Evolutionary conservation across 2,329 filamentous ascomycete species (phyloP).

Genomic region (Claviceps monticola): DNA sequence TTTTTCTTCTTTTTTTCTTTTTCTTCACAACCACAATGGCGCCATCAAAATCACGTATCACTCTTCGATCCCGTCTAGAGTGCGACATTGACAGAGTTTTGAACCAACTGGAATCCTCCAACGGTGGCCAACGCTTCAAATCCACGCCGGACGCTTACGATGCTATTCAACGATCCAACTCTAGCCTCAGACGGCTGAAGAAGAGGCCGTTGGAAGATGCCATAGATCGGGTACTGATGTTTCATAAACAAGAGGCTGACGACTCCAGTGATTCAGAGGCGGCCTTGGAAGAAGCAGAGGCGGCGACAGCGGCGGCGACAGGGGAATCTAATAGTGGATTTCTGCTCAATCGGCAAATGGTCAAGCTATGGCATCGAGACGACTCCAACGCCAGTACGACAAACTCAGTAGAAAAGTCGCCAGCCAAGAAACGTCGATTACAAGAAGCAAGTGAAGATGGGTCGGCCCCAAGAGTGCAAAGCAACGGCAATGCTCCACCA

Average conservation of each 20-base stretch:
- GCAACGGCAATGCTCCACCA: background rate
- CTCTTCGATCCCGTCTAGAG: slow-evolving; percentile 32
- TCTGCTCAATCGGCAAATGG: slow-evolving; percentile 28
- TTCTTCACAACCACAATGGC: background rate
- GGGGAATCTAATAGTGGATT: slow-evolving; percentile 22
- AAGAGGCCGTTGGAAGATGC: slow-evolving; percentile 73
- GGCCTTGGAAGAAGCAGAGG: slow-evolving; percentile 30
- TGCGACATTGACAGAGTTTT: slow-evolving; percentile 68
- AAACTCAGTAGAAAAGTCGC: slow-evolving; percentile 11
- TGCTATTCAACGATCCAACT: slow-evolving; percentile 73
- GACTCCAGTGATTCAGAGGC: slow-evolving; percentile 39
- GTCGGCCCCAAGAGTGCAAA: slow-evolving; percentile 3
- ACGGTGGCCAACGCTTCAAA: slow-evolving; percentile 21
- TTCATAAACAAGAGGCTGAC: slow-evolving; percentile 51
- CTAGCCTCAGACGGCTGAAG: slow-evolving; percentile 67
- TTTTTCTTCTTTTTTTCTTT: background rate
- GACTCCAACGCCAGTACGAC: slow-evolving; percentile 3
- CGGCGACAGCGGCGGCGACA: slow-evolving; percentile 14
- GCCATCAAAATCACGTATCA: slow-evolving; percentile 5
- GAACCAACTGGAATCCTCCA: slow-evolving; percentile 58
- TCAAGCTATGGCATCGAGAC: slow-evolving; percentile 24
- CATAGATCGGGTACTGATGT: slow-evolving; percentile 67
- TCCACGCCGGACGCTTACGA: slow-evolving; percentile 57
- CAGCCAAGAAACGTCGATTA: slow-evolving; percentile 20
- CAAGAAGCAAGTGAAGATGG: slow-evolving; percentile 15